These are phyloP conservation scores for Daucus carota DNA, from an alignment of 129 eudicot species.

Conservation along the genomic window DH1_v3.0 NC_030387.2:364001-364500, in stretches of 20 bases:
- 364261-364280: constrained; percentile 12
- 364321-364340: constrained; percentile 18
- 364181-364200: no score
- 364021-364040: no score
- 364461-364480: background rate
- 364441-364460: background rate
- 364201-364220: no score
- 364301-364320: constrained; percentile 19
- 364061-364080: no score
- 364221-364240: no score
- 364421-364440: background rate
- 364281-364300: constrained; percentile 11
- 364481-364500: background rate
- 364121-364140: no score
- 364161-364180: no score
- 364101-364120: no score
- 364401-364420: background rate
- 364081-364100: no score
- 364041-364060: no score
- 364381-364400: background rate
- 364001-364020: no score
- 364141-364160: no score
- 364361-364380: background rate
- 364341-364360: constrained; percentile 9
- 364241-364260: constrained; percentile 3